These are phyloP conservation scores for Neurospora sp. DNA, from an alignment of 2,329 filamentous ascomycete species.

Conservation along the genomic window DNA sequence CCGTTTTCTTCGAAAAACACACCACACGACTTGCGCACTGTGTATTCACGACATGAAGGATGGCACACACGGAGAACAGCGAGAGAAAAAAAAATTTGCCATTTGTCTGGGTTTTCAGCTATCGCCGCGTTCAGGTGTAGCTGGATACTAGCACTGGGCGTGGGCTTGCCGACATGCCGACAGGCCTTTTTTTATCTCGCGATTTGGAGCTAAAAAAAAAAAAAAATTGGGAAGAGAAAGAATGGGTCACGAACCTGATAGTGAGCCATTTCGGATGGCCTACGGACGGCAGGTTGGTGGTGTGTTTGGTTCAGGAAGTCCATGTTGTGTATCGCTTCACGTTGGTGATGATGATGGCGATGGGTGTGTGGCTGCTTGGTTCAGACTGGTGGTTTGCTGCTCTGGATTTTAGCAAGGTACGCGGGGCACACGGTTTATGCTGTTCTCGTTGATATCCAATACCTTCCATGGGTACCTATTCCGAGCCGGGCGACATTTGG, in stretches of 20 bases:
- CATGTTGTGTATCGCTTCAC: not conserved
- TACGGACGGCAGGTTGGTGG: not conserved
- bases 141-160: not conserved
- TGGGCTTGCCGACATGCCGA: not conserved
- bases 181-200: not conserved
- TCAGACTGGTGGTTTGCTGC: not conserved
- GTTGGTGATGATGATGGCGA: not conserved
- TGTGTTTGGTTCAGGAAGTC: not conserved
- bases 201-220: not conserved
- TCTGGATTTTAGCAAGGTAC: not conserved
- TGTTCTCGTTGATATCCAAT: not conserved
- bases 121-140: not conserved
- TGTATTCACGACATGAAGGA: not conserved
- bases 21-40: not conserved
- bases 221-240: not conserved
- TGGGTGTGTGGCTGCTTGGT: not conserved
- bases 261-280: not conserved
- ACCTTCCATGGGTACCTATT: not conserved
- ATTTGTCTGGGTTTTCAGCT: not conserved
- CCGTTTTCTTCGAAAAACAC: not conserved
- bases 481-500: not conserved
- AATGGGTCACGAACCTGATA: not conserved
- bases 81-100: not conserved
- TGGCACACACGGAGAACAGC: not conserved
- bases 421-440: not conserved